Conservation (phyloP, 2,329 filamentous ascomycete species). For the Onygenales sp. region DNA sequence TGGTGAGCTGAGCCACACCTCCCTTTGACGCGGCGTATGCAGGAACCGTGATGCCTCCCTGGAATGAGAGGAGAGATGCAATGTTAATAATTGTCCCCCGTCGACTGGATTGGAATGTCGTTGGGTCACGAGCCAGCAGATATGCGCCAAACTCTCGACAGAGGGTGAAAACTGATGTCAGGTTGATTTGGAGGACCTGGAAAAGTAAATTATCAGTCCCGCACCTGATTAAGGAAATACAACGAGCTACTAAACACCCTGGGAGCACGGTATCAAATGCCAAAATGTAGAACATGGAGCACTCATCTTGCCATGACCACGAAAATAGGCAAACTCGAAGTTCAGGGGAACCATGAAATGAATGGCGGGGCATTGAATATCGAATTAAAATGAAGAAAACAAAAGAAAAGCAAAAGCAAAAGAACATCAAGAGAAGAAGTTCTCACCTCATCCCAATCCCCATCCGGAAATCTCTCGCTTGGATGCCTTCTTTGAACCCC, state of each 20-base stretch:
- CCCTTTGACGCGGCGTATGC: constrained; percentile 83
- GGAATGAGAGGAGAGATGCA: constrained; percentile 69
- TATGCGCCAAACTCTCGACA: constrained; percentile 69
- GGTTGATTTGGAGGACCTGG: constrained; percentile 74
- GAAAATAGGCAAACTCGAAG: too few relatives aligned
- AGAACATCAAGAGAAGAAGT: not conserved
- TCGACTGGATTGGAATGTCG: constrained; percentile 40
- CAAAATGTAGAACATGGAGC: too few relatives aligned
- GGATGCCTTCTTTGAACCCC: constrained; percentile 76
- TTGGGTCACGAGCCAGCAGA: constrained; percentile 54
- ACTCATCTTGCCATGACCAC: too few relatives aligned
- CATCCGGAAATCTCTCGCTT: constrained; percentile 63
- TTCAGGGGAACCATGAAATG: too few relatives aligned
- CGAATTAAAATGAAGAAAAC: not conserved
- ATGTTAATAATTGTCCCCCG: constrained; percentile 71
- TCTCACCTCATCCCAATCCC: constrained; percentile 61
- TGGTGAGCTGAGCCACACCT: constrained; percentile 74
- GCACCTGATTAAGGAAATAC: not conserved
- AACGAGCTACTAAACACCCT: not conserved
- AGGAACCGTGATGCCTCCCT: constrained; percentile 79
- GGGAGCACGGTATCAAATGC: too few relatives aligned
- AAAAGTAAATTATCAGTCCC: not conserved
- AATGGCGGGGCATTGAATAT: too few relatives aligned
- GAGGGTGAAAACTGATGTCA: constrained; percentile 70
- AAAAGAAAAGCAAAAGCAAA: not conserved